A percentile compares a stretch with the other conserved stretches of the same genome.
Evolutionary conservation across 192 early-diverging fungal genomes (phyloP).

Genomic region (Entrophospora sp.): DNA sequence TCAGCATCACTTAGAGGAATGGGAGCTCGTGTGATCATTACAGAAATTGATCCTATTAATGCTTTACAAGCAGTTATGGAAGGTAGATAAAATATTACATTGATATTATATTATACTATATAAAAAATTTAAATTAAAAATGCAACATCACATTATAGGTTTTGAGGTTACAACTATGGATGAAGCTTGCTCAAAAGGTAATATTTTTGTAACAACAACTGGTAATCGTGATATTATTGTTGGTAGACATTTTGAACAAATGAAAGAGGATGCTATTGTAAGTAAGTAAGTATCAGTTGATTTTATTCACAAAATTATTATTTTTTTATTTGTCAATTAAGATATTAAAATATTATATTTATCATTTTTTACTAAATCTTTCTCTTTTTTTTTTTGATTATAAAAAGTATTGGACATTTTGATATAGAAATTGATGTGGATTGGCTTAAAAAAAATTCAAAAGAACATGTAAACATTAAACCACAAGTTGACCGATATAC

Average conservation of each 20-base stretch:
- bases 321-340: too few species aligned
- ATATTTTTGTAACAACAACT: constrained; percentile 99
- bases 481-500: constrained; percentile 96
- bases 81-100: too few species aligned
- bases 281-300: constrained; percentile 56
- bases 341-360: background rate
- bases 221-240: constrained; percentile 98
- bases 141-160: constrained; percentile 32
- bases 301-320: background rate
- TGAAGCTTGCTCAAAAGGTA: constrained; percentile 79
- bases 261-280: constrained; percentile 98
- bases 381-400: background rate
- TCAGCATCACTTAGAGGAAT: constrained; percentile 95
- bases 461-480: constrained; percentile 89
- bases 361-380: background rate
- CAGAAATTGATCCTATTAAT: constrained; percentile 99
- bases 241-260: constrained; percentile 81
- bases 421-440: constrained; percentile 98
- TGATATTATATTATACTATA: too few species aligned
- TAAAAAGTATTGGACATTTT: constrained; percentile 87
- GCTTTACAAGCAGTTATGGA: constrained; percentile 99
- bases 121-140: too few species aligned
- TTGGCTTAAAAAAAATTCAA: constrained; percentile 95
- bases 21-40: constrained; percentile 96
- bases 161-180: constrained; percentile 99